Evolutionary conservation across 345 rosid species (phyloP).

Genomic region (Aquilaria yunnanensis): DNA sequence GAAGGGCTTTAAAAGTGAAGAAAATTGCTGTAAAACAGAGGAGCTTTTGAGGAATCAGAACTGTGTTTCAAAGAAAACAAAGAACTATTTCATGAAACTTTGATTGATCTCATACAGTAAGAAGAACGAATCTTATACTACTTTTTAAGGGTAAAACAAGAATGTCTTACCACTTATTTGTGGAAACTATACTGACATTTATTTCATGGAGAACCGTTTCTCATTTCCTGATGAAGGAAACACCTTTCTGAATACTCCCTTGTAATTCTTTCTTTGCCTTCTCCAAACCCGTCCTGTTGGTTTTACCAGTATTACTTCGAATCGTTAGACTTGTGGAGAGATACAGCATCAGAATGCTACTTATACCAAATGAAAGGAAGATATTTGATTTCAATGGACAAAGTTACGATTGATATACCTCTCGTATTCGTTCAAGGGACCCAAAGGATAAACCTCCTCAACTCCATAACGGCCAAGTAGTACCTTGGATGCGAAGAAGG

Average conservation of each 20-base stretch:
- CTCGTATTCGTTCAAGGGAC: constrained; percentile 77
- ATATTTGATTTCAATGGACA: constrained; percentile 1
- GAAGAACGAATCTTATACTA: neutral
- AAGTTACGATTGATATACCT: constrained; percentile 33
- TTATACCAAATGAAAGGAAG: neutral
- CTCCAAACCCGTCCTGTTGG: constrained; percentile 60
- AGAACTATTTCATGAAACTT: constrained; percentile 11
- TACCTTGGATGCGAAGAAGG: constrained; percentile 90
- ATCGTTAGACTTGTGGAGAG: neutral
- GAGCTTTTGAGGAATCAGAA: neutral
- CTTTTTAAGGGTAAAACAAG: neutral
- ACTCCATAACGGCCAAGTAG: constrained; percentile 71
- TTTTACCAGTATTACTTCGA: neutral
- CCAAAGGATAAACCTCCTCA: constrained; percentile 73
- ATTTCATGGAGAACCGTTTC: neutral
- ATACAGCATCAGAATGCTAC: neutral
- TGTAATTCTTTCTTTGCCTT: constrained; percentile 85
- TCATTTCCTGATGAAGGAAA: constrained; percentile 60
- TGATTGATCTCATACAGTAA: neutral
- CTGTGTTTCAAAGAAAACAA: neutral
- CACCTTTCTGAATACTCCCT: constrained; percentile 75
- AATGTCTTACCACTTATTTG: constrained; percentile 12
- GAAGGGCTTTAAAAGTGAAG: too few relatives aligned
- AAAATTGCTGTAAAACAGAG: neutral
- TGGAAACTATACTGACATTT: neutral